Conservation (phyloP, 768 basidiomycete genomes). For the Boletus rubropictus region DNA sequence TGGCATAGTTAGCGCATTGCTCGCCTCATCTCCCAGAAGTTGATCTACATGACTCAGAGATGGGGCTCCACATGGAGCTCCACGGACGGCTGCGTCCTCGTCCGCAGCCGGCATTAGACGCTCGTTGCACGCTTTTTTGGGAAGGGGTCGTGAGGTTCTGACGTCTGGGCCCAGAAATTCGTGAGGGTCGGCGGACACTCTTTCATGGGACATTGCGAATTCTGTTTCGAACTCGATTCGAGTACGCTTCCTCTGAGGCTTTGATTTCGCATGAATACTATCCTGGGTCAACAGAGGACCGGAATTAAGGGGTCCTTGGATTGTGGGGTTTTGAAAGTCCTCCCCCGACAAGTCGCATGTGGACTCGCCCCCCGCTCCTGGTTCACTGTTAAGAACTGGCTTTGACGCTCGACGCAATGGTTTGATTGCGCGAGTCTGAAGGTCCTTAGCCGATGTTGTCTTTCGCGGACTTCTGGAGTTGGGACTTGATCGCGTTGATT, state of each 20-base stretch:
- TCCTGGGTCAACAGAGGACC: background rate
- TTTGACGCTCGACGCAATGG: constrained; percentile 10
- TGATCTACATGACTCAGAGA: constrained; percentile 17
- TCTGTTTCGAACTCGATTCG: constrained; percentile 16
- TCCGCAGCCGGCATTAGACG: background rate
- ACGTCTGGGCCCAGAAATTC: constrained; percentile 16
- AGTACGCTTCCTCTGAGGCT: constrained; percentile 14
- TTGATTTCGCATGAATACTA: background rate
- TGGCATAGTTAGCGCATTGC: constrained; percentile 8
- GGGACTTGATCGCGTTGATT: background rate
- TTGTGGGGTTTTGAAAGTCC: background rate
- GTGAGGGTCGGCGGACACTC: background rate
- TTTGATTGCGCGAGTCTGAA: constrained; percentile 6
- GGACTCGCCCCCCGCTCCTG: background rate
- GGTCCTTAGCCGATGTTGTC: background rate
- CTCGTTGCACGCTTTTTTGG: constrained; percentile 9
- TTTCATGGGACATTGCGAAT: background rate
- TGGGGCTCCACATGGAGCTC: background rate
- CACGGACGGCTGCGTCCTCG: background rate
- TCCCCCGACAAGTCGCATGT: background rate
- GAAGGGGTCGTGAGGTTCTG: constrained; percentile 21
- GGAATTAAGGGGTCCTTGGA: background rate
- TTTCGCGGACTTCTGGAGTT: background rate
- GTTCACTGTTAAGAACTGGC: background rate
- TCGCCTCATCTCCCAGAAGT: constrained; percentile 15